Base-by-base conservation (phyloP, 2,329 filamentous ascomycete genomes). In the Ceratocystis lukuohia region DNA sequence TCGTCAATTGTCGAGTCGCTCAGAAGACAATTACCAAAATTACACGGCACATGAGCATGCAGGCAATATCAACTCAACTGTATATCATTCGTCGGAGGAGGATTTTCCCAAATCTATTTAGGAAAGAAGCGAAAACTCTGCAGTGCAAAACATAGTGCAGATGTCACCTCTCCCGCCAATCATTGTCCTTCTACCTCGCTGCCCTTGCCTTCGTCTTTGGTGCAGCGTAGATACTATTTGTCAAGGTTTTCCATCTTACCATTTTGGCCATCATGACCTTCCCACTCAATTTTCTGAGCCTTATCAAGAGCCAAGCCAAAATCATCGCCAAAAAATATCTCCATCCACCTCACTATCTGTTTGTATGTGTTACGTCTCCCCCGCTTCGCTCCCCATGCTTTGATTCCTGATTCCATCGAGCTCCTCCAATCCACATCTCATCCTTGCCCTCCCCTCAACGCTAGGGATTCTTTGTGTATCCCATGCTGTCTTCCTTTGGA, bases 51-150 rank as follows among this genome's bases (percentile, higher is more conserved):
- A 59, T 59, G 28, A 59, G 33, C 56, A 59, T 37, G 28, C 28
- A 33, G 28, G 33, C 3, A 53, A 28, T 25, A 28, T 20, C 48
- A 53, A 53, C 48, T 25, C 20, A 20, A 30, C 28, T 37, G 56
- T 30, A 59, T 20, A 59, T 37, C 56, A 59, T 37, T 33, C 30
- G 56, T 33, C 15, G 33, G 0, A 0, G 33, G 5, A 59, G 56
- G 30, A 59, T 37, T 59, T 30, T 30, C 15, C 30, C 28, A 59
- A 37, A 17, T 37, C 56, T 33, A n/a, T 59, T 59, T 59, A 20
- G 56, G 56, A 59, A 59, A 59, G 56, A 59, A 59, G 56, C 30
- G 56, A 59, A 59, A 59, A 59, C 7, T 59, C 56, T 59, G 56
- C 30, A 33, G 56, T 30, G 28, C 25, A 59, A 59, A 37, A 20